Percentiles rank a stretch among this genome's conserved stretches.
phyloP scores from a whole-genome alignment of 1,139 yeast species.

The Zygotorulaspora mrakii region DNA sequence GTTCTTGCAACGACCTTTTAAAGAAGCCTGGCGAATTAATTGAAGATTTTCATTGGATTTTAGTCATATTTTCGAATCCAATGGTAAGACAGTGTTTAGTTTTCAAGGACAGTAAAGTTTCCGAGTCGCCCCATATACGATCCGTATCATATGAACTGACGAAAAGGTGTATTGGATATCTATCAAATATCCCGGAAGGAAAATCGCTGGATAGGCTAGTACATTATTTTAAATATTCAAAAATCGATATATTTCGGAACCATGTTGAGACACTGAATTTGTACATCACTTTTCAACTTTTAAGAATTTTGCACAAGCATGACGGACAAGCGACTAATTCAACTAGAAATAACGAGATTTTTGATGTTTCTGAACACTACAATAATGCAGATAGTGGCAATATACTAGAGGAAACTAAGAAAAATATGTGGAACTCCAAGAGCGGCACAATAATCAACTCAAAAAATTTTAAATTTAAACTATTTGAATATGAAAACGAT shows the following conservation, averaged over 20 bases:
- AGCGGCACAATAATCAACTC: conserved; percentile 14
- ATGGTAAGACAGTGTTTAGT: conserved; percentile 47
- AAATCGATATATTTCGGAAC: conserved; percentile 41
- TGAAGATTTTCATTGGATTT: conserved; percentile 48
- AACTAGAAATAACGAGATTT: not conserved
- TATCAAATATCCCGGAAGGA: conserved; percentile 49
- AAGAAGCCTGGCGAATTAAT: conserved; percentile 41
- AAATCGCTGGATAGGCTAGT: conserved; percentile 38
- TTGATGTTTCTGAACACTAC: not conserved
- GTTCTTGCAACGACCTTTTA: conserved; percentile 48
- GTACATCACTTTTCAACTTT: conserved; percentile 61
- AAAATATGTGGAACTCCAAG: conserved; percentile 5
- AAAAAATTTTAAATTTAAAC: conserved; percentile 46
- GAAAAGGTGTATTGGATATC: conserved; percentile 61
- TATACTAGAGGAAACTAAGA: conserved; percentile 2
- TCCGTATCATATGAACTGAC: conserved; percentile 58
- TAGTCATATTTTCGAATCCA: conserved; percentile 63
- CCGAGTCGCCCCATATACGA: conserved; percentile 51
- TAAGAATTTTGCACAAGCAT: conserved; percentile 34
- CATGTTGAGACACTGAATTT: conserved; percentile 58
- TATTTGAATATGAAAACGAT: conserved; percentile 67
- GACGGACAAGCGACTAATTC: conserved; percentile 3
- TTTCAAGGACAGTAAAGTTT: conserved; percentile 28
- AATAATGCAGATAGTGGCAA: conserved; percentile 1
- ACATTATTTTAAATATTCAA: conserved; percentile 54